phyloP scores from a whole-genome alignment of 2,329 filamentous ascomycete species.

The Sporothrix euskadiensis region DNA sequence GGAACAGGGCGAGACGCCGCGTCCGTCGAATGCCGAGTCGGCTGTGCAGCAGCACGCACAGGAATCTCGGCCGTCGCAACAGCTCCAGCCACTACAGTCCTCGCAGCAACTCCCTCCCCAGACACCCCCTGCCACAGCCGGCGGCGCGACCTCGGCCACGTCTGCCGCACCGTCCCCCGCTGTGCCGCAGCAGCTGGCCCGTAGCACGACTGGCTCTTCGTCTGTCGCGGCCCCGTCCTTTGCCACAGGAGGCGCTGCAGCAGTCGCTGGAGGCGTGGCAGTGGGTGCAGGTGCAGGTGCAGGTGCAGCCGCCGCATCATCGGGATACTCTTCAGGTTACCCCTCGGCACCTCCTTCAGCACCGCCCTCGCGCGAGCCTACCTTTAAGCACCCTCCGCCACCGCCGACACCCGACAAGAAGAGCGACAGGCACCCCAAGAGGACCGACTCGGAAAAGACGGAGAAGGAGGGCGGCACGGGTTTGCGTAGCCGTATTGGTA shows the following conservation, averaged over 20 bases:
- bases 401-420: not conserved
- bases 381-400: not conserved
- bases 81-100: not conserved
- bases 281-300: too few relatives aligned
- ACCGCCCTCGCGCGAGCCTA: not conserved
- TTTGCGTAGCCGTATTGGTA: slow-evolving; percentile 65
- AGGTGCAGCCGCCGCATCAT: too few relatives aligned
- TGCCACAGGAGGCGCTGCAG: not conserved
- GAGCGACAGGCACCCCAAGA: not conserved
- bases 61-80: not conserved
- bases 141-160: not conserved
- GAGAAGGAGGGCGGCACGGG: slow-evolving; percentile 38
- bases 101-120: slow-evolving; percentile 20
- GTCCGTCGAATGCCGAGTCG: not conserved
- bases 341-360: not conserved
- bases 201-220: not conserved
- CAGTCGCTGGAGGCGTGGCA: not conserved
- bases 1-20: slow-evolving; percentile 29
- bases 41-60: not conserved
- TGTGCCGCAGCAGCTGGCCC: not conserved
- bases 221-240: not conserved
- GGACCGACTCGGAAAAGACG: not conserved
- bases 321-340: not conserved
- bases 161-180: not conserved
- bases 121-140: not conserved